Conservation (phyloP, 208 protist genomes). For the Porcisia hertigi region DNA sequence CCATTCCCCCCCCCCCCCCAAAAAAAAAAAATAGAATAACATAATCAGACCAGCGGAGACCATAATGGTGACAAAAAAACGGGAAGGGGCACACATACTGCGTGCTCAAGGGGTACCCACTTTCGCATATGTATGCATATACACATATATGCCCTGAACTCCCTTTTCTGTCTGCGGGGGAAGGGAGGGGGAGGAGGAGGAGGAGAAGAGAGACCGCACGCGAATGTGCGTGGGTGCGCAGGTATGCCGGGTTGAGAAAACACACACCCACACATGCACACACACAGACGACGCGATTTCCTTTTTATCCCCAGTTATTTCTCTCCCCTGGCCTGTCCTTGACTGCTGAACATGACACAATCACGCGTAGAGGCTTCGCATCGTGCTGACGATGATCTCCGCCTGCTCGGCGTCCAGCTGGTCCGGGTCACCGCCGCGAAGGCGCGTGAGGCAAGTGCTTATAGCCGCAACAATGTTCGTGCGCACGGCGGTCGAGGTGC, state of each 20-base stretch:
- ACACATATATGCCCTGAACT: neutral
- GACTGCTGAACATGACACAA: neutral
- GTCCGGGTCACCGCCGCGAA: slow-evolving; percentile 14
- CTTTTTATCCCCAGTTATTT: neutral
- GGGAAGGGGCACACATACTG: too few species aligned
- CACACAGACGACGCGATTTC: neutral
- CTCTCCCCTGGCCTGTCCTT: slow-evolving; percentile 4
- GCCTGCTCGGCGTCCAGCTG: slow-evolving; percentile 42
- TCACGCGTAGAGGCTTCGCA: slow-evolving; percentile 38
- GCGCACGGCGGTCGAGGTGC: slow-evolving; percentile 24
- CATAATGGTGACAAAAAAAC: too few species aligned
- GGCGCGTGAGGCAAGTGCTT: slow-evolving; percentile 28
- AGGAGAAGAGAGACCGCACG: neutral
- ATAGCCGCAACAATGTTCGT: slow-evolving; percentile 53
- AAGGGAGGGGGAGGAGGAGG: neutral
- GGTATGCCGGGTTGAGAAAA: neutral
- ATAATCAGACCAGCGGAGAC: neutral
- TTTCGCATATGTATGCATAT: too few species aligned
- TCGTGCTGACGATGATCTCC: slow-evolving; percentile 36
- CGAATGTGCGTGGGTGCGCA: neutral
- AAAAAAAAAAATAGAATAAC: slow-evolving; percentile 1
- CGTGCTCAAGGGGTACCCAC: too few species aligned
- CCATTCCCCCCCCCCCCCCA: too few species aligned
- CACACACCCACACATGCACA: neutral
- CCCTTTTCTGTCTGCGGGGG: neutral